Conservation (phyloP, 176 grass and related monocot species). For the Poa pratensis region DNA sequence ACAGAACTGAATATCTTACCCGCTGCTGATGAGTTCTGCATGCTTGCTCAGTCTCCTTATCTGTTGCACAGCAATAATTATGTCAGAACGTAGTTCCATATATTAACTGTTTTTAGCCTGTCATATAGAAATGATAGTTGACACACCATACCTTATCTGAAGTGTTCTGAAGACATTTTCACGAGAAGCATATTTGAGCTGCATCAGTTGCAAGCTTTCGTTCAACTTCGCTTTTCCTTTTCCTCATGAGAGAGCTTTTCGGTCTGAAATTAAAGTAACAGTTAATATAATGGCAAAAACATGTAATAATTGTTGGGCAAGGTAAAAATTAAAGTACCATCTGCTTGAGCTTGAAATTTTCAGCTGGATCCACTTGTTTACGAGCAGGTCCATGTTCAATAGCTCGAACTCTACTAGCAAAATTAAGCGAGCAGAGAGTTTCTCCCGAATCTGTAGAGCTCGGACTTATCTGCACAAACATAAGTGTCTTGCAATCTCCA, state of each 20-base stretch:
- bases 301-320: conserved; percentile 3
- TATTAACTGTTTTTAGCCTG: not conserved
- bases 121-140: conserved; percentile 10
- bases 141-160: conserved; percentile 73
- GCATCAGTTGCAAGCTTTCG: conserved; percentile 66
- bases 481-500: conserved; percentile 98
- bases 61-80: conserved; percentile 44
- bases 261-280: conserved; percentile 49
- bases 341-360: conserved; percentile 89
- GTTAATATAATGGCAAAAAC: conserved; percentile 31
- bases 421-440: conserved; percentile 85
- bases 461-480: conserved; percentile 97
- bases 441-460: conserved; percentile 86
- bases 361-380: conserved; percentile 83
- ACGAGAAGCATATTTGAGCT: conserved; percentile 78
- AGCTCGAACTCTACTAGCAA: conserved; percentile 86
- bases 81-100: conserved; percentile 34
- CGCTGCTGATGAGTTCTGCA: conserved; percentile 70
- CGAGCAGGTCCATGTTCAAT: conserved; percentile 87
- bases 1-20: conserved; percentile 42
- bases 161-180: conserved; percentile 74
- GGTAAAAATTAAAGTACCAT: conserved; percentile 65
- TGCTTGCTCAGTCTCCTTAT: conserved; percentile 75
- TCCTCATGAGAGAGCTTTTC: conserved; percentile 76
- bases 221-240: conserved; percentile 69